Evolutionary conservation across 768 basidiomycete species (phyloP).

Genomic region (Lactarius sp.): DNA sequence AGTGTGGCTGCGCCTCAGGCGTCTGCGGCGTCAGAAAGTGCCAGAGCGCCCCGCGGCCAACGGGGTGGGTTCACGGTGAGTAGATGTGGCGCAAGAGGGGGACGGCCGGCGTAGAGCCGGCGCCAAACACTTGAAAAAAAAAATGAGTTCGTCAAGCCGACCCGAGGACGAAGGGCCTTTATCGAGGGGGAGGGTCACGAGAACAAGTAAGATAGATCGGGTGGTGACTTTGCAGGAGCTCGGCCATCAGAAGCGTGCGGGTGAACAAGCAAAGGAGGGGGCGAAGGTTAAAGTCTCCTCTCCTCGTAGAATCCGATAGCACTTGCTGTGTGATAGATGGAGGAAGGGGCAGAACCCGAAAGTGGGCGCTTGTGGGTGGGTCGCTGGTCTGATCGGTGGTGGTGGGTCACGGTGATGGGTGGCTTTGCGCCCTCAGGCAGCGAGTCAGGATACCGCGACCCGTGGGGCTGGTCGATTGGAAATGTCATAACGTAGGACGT

Average conservation of each 20-base stretch:
- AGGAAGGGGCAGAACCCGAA: not conserved
- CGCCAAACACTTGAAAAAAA: not conserved
- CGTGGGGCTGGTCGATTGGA: not conserved
- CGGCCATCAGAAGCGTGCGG: not conserved
- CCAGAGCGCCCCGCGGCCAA: not conserved
- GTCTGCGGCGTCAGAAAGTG: not conserved
- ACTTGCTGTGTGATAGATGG: not conserved
- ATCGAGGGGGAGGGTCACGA: not conserved
- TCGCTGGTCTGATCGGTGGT: not conserved
- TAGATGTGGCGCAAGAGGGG: too few relatives aligned
- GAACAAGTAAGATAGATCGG: not conserved
- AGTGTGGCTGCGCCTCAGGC: not conserved
- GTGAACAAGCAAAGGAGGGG: not conserved
- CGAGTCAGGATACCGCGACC: not conserved
- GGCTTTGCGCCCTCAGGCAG: not conserved
- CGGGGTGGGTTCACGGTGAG: not conserved
- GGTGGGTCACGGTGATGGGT: not conserved
- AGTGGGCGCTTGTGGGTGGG: not conserved
- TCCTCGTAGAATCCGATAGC: not conserved
- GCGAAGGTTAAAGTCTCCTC: not conserved
- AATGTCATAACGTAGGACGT: too few relatives aligned
- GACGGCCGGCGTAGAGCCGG: not conserved
- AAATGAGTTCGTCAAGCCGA: not conserved
- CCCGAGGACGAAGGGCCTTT: not conserved
- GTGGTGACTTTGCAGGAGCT: not conserved